Evolutionary conservation across 2,329 filamentous ascomycete genomes (phyloP).

Genomic region (Fusarium subglutinans): DNA sequence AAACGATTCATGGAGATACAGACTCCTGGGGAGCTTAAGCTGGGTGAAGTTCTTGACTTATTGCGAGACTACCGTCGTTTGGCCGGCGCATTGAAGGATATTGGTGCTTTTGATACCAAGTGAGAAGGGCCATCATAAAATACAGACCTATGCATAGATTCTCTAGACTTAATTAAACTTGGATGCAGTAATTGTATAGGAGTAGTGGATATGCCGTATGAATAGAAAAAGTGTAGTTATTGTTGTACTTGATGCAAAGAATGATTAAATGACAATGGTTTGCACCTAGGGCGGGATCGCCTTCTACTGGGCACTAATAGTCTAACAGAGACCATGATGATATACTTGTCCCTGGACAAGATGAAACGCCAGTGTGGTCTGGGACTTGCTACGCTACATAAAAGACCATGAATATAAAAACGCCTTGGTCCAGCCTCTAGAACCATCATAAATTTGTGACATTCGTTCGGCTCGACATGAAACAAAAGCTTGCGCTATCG

Average conservation of each 20-base stretch:
- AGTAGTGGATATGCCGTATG: neutral
- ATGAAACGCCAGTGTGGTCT: neutral
- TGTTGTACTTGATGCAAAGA: neutral
- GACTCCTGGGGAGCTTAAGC: slow-evolving; percentile 73
- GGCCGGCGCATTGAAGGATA: slow-evolving; percentile 69
- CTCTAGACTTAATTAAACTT: slow-evolving; percentile 19
- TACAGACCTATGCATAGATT: slow-evolving; percentile 2
- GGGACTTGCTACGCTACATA: neutral
- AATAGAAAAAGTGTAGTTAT: neutral
- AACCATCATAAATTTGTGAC: neutral
- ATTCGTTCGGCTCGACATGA: neutral
- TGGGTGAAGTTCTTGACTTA: slow-evolving; percentile 78
- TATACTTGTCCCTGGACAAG: neutral
- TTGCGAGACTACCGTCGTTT: slow-evolving; percentile 79
- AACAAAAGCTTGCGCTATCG: slow-evolving; percentile 20
- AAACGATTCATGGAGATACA: slow-evolving; percentile 78
- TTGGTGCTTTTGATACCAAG: slow-evolving; percentile 66
- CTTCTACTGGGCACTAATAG: slow-evolving; percentile 10
- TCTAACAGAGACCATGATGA: neutral
- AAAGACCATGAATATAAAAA: neutral
- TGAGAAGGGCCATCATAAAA: slow-evolving; percentile 19
- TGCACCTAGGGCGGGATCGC: slow-evolving; percentile 6
- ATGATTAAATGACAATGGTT: neutral
- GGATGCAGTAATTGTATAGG: slow-evolving; percentile 1
- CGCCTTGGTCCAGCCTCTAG: neutral